A percentile compares a stretch with the other conserved stretches of the same genome.
phyloP scores from a whole-genome alignment of 306 rosid genomes.

The Astragalus membranaceus region DNA sequence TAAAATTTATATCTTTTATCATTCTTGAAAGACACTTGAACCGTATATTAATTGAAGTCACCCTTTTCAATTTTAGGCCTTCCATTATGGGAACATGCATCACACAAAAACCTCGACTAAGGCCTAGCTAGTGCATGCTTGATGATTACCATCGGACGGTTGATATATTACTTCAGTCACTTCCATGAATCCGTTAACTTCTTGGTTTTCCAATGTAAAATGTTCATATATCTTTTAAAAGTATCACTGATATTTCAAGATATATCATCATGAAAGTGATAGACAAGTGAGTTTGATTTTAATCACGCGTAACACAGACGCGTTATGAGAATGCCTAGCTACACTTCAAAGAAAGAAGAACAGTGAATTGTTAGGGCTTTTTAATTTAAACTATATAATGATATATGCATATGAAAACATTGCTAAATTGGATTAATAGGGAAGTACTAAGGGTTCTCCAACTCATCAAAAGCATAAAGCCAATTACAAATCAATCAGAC shows the following conservation, averaged over 20 bases:
- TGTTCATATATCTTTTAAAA: conserved; percentile 1
- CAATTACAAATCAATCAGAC: too few relatives aligned
- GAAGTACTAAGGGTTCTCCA: too few relatives aligned
- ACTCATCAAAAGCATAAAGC: too few relatives aligned
- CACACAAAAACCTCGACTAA: background rate
- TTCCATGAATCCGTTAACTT: conserved; percentile 7
- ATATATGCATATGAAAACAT: too few relatives aligned
- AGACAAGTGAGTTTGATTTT: background rate
- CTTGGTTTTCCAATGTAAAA: background rate
- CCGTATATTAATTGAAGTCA: background rate
- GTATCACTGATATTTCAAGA: background rate
- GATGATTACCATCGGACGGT: conserved; percentile 23
- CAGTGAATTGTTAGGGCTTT: too few relatives aligned
- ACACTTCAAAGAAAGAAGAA: background rate
- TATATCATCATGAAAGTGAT: conserved; percentile 10
- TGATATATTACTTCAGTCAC: conserved; percentile 2
- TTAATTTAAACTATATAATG: too few relatives aligned
- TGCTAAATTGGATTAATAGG: too few relatives aligned
- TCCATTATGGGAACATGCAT: conserved; percentile 8
- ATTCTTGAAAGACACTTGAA: background rate
- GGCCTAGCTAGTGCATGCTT: background rate
- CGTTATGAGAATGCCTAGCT: conserved; percentile 9
- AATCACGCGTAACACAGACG: conserved; percentile 1
- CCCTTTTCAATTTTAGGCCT: conserved; percentile 4
- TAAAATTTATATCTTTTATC: too few relatives aligned